phyloP scores from a whole-genome alignment of 2,329 filamentous ascomycete species.

The Didymella arachidicola region DNA sequence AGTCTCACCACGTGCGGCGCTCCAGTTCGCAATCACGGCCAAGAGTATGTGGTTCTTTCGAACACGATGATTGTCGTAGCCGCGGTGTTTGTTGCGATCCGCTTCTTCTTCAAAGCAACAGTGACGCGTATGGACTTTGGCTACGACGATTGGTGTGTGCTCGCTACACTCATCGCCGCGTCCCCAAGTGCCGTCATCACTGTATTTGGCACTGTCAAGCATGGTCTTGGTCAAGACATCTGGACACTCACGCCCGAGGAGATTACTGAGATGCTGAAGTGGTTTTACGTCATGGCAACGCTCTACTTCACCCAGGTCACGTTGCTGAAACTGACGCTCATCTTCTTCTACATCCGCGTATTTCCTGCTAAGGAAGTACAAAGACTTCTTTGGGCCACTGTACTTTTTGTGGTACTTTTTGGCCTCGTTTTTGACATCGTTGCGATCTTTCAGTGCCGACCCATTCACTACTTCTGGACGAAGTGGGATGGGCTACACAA shows the following conservation, averaged over 20 bases:
- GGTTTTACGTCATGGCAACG: constrained; percentile 47
- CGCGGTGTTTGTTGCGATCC: constrained; percentile 43
- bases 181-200: constrained; percentile 41
- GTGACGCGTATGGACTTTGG: constrained; percentile 48
- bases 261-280: constrained; percentile 55
- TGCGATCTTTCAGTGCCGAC: constrained; percentile 47
- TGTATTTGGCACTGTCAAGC: constrained; percentile 32
- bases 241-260: constrained; percentile 57
- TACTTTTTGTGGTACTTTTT: constrained; percentile 39
- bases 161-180: constrained; percentile 33
- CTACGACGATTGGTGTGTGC: constrained; percentile 50
- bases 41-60: constrained; percentile 44
- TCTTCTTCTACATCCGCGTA: constrained; percentile 46
- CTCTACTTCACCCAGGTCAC: constrained; percentile 47
- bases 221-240: constrained; percentile 61
- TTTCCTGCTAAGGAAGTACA: constrained; percentile 37
- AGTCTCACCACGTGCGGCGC: constrained; percentile 51
- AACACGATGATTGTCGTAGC: constrained; percentile 48
- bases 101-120: constrained; percentile 50
- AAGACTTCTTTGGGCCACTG: constrained; percentile 35
- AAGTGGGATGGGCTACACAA: constrained; percentile 42
- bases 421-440: constrained; percentile 33
- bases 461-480: constrained; percentile 48
- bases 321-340: constrained; percentile 40
- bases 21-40: constrained; percentile 50